phyloP scores from a whole-genome alignment of 2,329 filamentous ascomycete species.

The Exophiala calicioides region DNA sequence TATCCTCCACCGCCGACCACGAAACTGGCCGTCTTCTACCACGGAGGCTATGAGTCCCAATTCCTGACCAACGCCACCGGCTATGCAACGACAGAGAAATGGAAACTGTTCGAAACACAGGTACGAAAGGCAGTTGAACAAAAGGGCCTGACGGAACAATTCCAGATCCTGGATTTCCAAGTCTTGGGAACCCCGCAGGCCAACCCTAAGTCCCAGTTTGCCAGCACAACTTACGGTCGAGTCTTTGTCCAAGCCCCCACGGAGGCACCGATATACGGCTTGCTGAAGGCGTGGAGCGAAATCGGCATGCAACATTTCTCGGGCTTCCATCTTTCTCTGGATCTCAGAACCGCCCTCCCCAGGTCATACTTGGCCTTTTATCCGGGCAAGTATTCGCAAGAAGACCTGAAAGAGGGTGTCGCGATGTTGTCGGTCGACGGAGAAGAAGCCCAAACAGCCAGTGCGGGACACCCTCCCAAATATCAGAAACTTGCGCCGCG shows the following conservation, averaged over 20 bases:
- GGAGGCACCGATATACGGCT: constrained; percentile 16
- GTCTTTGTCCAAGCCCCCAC: constrained; percentile 45
- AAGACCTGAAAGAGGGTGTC: constrained; percentile 34
- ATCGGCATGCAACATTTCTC: constrained; percentile 47
- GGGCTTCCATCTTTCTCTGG: constrained; percentile 47
- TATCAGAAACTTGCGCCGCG: constrained; percentile 30
- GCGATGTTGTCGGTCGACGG: constrained; percentile 30
- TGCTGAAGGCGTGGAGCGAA: constrained; percentile 25
- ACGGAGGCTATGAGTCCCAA: constrained; percentile 52
- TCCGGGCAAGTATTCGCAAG: constrained; percentile 39
- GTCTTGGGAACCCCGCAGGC: constrained; percentile 42
- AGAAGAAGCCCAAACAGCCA: constrained; percentile 27
- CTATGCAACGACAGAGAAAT: constrained; percentile 53
- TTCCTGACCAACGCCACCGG: constrained; percentile 49
- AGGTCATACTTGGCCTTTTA: constrained; percentile 47
- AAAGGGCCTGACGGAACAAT: constrained; percentile 40
- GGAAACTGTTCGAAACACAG: constrained; percentile 39
- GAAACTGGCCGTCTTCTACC: constrained; percentile 55
- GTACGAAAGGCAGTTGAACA: constrained; percentile 41
- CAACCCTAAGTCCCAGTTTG: constrained; percentile 44
- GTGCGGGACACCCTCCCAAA: constrained; percentile 24
- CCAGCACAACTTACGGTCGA: constrained; percentile 49
- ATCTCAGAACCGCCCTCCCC: constrained; percentile 44
- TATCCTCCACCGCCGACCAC: constrained; percentile 52
- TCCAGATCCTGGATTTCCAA: constrained; percentile 58